Evolutionary conservation across 108 stramenopile genomes (phyloP), one percentile per base, ranked within the genome.

Genomic region (Cylindrotheca fusiformis): DNA sequence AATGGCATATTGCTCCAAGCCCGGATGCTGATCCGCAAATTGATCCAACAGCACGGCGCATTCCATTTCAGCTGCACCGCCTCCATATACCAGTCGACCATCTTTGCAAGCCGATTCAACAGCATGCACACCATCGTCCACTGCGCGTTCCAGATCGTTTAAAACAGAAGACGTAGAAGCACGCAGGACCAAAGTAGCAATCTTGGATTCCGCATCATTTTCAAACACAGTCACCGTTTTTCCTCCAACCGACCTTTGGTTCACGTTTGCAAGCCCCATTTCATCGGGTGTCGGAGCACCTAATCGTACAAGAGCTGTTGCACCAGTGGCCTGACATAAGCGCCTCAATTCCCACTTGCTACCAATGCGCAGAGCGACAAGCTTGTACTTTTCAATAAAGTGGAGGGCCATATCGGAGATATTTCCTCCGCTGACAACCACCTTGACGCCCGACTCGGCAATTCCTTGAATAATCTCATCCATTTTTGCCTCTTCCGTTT

Each of bases 1-100:
- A 67, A 99, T 93, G 47, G 97, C 96, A 69, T 99, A 99, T 69
- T 99, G 99, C 66, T 99, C 97, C 69, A 99, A 82, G 18, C 99
- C 99, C 17, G 95, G 88, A 73, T 80, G 83, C 22, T 82, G 79
- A 54, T 97, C 92, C 6, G 95, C 97, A 70, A 86, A 87, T 55
- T 80, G 77, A 29, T 66, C 52, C 45, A 99, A 67, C 49, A 77
- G 81, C 19, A 84, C 77, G 52, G 91, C 80, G 67, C 98, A 83
- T 60, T 93, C 96, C 71, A 96, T 93, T 85, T 98, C 97, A 1
- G 84, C 73, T 54, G 96, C 96, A 25, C 97, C 97, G 21, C 89
- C 99, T 33, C 99, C 99, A 32, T 96, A 91, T 18, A 97, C 77
- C 23, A 97, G 68, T 48, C 88, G 86, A 12, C 90, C 89, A 75